A percentile compares a stretch with the other conserved stretches of the same genome.
phyloP scores from a whole-genome alignment of 805 yeast species.

The Barnettozyma siamensis region DNA sequence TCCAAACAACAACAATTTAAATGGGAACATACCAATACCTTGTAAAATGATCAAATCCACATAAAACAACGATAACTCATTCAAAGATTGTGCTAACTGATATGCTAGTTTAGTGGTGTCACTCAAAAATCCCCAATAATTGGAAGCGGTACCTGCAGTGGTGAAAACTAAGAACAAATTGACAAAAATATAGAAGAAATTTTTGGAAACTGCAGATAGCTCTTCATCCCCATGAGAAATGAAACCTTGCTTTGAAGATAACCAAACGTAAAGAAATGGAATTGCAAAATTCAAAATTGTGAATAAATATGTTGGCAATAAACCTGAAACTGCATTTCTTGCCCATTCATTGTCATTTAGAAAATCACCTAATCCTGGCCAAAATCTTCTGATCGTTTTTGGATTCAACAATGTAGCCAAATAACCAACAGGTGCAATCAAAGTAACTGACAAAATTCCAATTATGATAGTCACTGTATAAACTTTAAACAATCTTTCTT shows the following conservation, averaged over 20 bases:
- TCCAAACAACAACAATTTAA: slow-evolving; percentile 76
- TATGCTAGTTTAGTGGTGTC: slow-evolving; percentile 89
- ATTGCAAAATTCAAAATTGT: slow-evolving; percentile 75
- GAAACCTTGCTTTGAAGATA: slow-evolving; percentile 80
- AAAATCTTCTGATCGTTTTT: slow-evolving; percentile 69
- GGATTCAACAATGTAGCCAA: slow-evolving; percentile 77
- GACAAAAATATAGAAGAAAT: slow-evolving; percentile 91
- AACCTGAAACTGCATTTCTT: slow-evolving; percentile 74
- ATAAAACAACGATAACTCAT: slow-evolving; percentile 78
- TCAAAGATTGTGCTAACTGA: slow-evolving; percentile 75
- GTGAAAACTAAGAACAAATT: slow-evolving; percentile 92
- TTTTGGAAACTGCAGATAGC: slow-evolving; percentile 81
- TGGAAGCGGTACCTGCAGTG: slow-evolving; percentile 85
- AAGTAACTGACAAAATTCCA: slow-evolving; percentile 61
- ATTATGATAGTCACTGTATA: slow-evolving; percentile 62
- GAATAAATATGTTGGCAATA: slow-evolving; percentile 87
- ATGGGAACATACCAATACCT: slow-evolving; percentile 87
- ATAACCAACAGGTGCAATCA: slow-evolving; percentile 79
- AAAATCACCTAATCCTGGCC: slow-evolving; percentile 76
- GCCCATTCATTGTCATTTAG: slow-evolving; percentile 65
- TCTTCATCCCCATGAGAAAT: slow-evolving; percentile 93
- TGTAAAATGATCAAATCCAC: slow-evolving; percentile 80
- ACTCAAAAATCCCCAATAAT: slow-evolving; percentile 70
- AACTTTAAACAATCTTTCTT: slow-evolving; percentile 60
- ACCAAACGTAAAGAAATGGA: slow-evolving; percentile 82